Evolutionary conservation across 345 rosid species (phyloP), one percentile per base, ranked within the genome.

Genomic region (Eucalyptus cloeziana): DNA sequence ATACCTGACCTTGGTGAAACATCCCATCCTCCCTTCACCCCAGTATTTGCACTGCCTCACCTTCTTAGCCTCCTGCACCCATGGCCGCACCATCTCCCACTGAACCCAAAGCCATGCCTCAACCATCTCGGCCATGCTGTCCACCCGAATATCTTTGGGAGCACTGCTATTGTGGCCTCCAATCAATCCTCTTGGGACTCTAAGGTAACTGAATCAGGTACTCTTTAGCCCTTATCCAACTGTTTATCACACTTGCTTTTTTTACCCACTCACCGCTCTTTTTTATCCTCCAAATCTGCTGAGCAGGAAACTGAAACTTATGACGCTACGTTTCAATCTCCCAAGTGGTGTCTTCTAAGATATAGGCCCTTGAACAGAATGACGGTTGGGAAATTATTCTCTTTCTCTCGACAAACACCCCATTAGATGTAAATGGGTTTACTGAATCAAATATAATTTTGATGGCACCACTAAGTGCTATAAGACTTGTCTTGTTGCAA

Each of bases 71-170:
- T 27, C 17, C 2, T 44, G 8, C 50, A 22, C 2, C 86, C 31
- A 47, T 0, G 1, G 6, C 13, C 16, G 0, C 27, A 83, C 16
- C 47, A 83, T 43, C 86, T 21, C 14, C 86, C 7, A 83, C 1
- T 43, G 1, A 83, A 15, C 10, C 0, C 2, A 0, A 67, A 67
- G 79, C 40, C n/a, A 22, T 4, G 30, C 86, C 50, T 44, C 1
- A 13, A 3, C 37, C 54, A 22, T 25, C 54, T 85, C 33, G 1
- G 2, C 25, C 12, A 40, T 4, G 54, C 3, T 9, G 5, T 40
- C 86, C 86, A 25, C 21, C 3, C 6, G 2, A 31, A 85, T 43
- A 85, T 85, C 86, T 85, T 24, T 31, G 33, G 11, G 54, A 85
- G 4, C 7, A 85, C 2, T 2, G 0, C 33, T 21, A 17, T 85